Evolutionary conservation across 164 flowering plant genomes (phyloP).

Genomic region (Aristolochia californica): DNA sequence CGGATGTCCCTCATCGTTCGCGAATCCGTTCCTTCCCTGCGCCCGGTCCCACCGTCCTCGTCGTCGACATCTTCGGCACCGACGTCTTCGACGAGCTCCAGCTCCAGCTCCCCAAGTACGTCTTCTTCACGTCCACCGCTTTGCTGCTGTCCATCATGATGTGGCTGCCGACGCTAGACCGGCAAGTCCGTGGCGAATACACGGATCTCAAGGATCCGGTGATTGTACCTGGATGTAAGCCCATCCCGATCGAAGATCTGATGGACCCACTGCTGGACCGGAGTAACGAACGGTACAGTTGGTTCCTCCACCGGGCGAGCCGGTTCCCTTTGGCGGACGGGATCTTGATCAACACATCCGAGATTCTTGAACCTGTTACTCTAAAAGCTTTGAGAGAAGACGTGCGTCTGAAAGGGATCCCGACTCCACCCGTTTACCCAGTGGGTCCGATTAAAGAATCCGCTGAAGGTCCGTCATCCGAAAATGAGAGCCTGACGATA

Average conservation of each 20-base stretch:
- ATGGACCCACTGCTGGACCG: conserved; percentile 18
- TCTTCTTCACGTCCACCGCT: conserved; percentile 20
- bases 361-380: conserved; percentile 3
- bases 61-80: conserved; percentile 28
- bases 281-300: conserved; percentile 17
- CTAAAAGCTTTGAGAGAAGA: conserved; percentile 4
- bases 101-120: conserved; percentile 19
- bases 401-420: background rate
- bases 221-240: conserved; percentile 27
- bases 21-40: conserved; percentile 12
- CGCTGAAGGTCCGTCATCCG: conserved; percentile 4
- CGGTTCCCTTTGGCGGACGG: conserved; percentile 3
- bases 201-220: conserved; percentile 23
- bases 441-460: conserved; percentile 5
- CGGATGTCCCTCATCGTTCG: conserved; percentile 11
- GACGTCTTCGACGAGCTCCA: conserved; percentile 20
- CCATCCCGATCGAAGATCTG: conserved; percentile 17
- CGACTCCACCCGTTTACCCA: conserved; percentile 4
- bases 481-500: conserved; percentile 8
- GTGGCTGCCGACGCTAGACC: conserved; percentile 25
- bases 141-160: conserved; percentile 15
- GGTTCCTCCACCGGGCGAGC: conserved; percentile 9
- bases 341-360: conserved; percentile 6
- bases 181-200: conserved; percentile 19
- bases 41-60: conserved; percentile 14